Evolutionary conservation across 2,329 filamentous ascomycete species (phyloP), one percentile per base, ranked within the genome.

Genomic region (Pseudogymnoascus sp.): DNA sequence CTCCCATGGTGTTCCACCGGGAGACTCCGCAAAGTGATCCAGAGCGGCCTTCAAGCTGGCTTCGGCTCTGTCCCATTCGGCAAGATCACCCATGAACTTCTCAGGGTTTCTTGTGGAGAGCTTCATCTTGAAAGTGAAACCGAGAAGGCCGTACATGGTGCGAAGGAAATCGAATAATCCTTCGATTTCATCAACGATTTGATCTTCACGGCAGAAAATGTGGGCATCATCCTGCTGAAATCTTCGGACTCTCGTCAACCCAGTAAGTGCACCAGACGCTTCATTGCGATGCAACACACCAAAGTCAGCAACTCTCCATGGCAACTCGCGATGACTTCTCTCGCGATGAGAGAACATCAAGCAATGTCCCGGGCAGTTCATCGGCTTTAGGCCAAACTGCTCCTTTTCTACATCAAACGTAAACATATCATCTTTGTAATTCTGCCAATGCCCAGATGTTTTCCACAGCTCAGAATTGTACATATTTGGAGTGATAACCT

Each of bases 141-240:
- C 91, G 66, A 96, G 87, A 42, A 93, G 82, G 51, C 91, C 90
- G 73, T 92, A 92, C 51, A 97, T 85, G 59, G 83, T 79, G 68
- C 86, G 80, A 68, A 97, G 79, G 77, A 97, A 97, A 72, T 96
- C 91, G 69, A 97, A 97, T 3, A 95, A 79, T 38, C 82, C 87
- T 62, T 88, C 86, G 42, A 97, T 92, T 72, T 96, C 91, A 59
- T 84, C 79, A 69, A 79, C 79, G 66, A 83, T 83, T 76, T 95
- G 91, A 64, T 91, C 88, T 69, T 91, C 84, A 25, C 87, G 87
- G 77, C 92, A 97, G 82, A 99, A 96, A 68, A 97, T 94, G 74
- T 99, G 94, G 2, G 90, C 90, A 74, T 99, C 94, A 70, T 99
- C 94, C 77, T 97, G 93, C 74, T 94, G 89, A 80, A 99, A 97